These are phyloP conservation scores for Fraxinus pennsylvanica DNA, from an alignment of 257 asterid genomes.

Conservation along the genomic window DNA sequence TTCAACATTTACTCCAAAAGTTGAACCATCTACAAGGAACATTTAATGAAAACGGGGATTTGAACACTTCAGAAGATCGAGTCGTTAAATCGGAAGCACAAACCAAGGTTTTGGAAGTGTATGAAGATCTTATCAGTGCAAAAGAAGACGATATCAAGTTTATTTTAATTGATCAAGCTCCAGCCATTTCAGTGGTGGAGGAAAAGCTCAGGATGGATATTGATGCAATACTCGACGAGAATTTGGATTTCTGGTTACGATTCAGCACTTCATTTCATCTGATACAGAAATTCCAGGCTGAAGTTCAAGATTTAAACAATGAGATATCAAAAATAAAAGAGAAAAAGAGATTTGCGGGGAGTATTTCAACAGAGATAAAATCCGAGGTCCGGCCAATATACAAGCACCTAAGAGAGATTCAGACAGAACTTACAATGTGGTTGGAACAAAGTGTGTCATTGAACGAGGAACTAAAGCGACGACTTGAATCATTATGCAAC, in stretches of 20 bases:
- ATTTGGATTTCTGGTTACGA: conserved; percentile 52
- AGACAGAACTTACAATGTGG: conserved; percentile 43
- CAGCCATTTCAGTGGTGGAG: conserved; percentile 36
- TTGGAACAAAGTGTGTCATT: conserved; percentile 37
- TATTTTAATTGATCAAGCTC: conserved; percentile 31
- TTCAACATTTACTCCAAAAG: conserved; percentile 34
- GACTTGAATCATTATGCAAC: conserved; percentile 42
- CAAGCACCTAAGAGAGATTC: conserved; percentile 49
- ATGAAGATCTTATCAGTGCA: neutral
- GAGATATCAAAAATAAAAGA: conserved; percentile 37
- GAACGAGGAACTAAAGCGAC: conserved; percentile 39
- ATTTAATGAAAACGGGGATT: conserved; percentile 9
- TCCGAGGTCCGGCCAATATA: conserved; percentile 43
- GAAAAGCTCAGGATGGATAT: conserved; percentile 46
- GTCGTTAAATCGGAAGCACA: conserved; percentile 22
- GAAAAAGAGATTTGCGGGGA: conserved; percentile 31
- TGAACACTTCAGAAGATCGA: conserved; percentile 11
- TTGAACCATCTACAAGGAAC: conserved; percentile 21
- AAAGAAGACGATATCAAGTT: conserved; percentile 32
- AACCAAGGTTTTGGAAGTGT: conserved; percentile 10
- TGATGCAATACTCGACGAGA: conserved; percentile 49
- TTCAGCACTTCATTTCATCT: conserved; percentile 56
- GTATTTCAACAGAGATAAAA: conserved; percentile 31
- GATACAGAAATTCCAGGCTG: conserved; percentile 46
- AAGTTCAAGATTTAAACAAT: conserved; percentile 40